Conservation (phyloP, 1,139 yeast genomes). For the Yamadazyma taylorii region DNA sequence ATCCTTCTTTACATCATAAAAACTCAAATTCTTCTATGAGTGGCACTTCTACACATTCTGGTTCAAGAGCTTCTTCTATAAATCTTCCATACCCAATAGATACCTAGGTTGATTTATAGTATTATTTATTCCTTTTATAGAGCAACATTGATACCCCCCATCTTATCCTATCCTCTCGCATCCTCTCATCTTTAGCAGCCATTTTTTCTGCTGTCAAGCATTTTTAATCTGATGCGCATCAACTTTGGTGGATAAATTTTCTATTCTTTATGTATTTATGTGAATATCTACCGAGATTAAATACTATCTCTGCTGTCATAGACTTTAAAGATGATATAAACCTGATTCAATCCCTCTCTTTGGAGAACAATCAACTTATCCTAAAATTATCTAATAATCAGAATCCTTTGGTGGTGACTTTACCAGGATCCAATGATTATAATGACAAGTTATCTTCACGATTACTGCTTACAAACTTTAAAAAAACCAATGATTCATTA, state of each 20-base stretch:
- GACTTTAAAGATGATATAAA: conserved; percentile 20
- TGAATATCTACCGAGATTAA: conserved; percentile 43
- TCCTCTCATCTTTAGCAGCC: background rate
- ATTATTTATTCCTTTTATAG: background rate
- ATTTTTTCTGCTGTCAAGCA: too few relatives aligned
- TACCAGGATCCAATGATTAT: background rate
- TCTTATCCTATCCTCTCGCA: background rate
- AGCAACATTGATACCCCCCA: background rate
- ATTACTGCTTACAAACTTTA: conserved; percentile 8
- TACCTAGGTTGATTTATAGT: background rate
- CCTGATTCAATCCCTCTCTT: conserved; percentile 10
- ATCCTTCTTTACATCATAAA: background rate
- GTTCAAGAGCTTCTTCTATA: conserved; percentile 8
- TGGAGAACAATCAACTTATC: conserved; percentile 2
- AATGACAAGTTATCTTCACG: conserved; percentile 2
- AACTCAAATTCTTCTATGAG: background rate
- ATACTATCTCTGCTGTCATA: conserved; percentile 28
- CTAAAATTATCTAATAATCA: conserved; percentile 2
- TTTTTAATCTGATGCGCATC: background rate
- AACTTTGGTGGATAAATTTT: too few relatives aligned
- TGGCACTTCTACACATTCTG: background rate
- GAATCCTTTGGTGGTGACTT: background rate
- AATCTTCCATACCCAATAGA: conserved; percentile 10
- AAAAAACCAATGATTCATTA: conserved; percentile 8
- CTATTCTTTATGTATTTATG: conserved; percentile 28